Conservation (phyloP, 805 yeast species). For the Schwanniomyces polymorphus region DNA sequence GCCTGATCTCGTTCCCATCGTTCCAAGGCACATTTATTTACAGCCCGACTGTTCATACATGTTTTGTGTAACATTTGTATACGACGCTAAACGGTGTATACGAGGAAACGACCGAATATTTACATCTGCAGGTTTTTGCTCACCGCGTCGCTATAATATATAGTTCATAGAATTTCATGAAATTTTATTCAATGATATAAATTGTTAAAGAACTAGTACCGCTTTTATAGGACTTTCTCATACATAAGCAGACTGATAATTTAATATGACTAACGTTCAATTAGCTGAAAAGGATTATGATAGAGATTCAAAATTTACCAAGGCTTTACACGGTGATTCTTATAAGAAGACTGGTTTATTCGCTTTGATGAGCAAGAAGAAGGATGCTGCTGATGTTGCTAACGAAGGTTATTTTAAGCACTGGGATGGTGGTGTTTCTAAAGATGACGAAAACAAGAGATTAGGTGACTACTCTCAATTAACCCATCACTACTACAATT, state of each 20-base stretch:
- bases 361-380: slow-evolving; percentile 77
- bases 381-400: slow-evolving; percentile 75
- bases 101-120: slow-evolving; percentile 1
- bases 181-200: background rate
- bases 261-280: slow-evolving; percentile 16
- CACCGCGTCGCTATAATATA: slow-evolving; percentile 1
- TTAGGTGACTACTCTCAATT: slow-evolving; percentile 83
- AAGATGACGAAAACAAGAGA: slow-evolving; percentile 70
- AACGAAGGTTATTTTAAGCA: slow-evolving; percentile 90
- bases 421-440: slow-evolving; percentile 90
- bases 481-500: slow-evolving; percentile 94
- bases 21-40: background rate
- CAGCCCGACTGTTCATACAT: background rate
- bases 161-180: background rate
- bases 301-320: slow-evolving; percentile 72
- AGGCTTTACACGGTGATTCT: slow-evolving; percentile 81
- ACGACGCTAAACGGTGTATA: slow-evolving; percentile 1
- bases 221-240: background rate
- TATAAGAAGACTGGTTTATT: slow-evolving; percentile 67
- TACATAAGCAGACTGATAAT: background rate
- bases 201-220: background rate
- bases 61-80: background rate
- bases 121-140: background rate
- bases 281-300: slow-evolving; percentile 52
- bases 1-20: background rate